phyloP scores from a whole-genome alignment of 768 basidiomycete species.

The Boletus patriciae region DNA sequence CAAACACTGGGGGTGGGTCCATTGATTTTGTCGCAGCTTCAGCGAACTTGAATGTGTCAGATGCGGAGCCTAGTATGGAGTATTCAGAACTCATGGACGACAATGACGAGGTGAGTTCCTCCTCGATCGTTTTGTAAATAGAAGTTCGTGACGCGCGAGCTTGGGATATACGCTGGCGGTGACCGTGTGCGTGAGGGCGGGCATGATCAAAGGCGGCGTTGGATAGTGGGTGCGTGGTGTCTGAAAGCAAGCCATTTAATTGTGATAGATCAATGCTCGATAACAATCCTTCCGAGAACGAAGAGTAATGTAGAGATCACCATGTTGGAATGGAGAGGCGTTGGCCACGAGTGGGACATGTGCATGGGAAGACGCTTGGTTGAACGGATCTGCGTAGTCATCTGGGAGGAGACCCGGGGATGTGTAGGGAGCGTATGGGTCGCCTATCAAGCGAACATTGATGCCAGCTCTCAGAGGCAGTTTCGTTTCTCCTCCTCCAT shows the following conservation, averaged over 20 bases:
- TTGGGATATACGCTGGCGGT: slow-evolving; percentile 68
- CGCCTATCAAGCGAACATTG: slow-evolving; percentile 52
- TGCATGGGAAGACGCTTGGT: slow-evolving; percentile 53
- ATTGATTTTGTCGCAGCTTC: slow-evolving; percentile 24
- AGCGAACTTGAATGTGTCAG: slow-evolving; percentile 28
- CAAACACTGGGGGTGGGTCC: slow-evolving; percentile 44
- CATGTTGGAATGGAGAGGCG: slow-evolving; percentile 80
- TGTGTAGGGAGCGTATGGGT: slow-evolving; percentile 79
- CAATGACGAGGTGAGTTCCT: slow-evolving; percentile 49
- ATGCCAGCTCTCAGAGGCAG: slow-evolving; percentile 72
- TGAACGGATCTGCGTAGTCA: slow-evolving; percentile 54
- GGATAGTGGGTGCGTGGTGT: slow-evolving; percentile 51
- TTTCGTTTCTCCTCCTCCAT: slow-evolving; percentile 85
- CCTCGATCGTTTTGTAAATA: slow-evolving; percentile 78
- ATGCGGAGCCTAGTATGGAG: slow-evolving; percentile 23
- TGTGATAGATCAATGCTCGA: slow-evolving; percentile 75
- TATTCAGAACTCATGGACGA: slow-evolving; percentile 30
- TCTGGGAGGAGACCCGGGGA: slow-evolving; percentile 47
- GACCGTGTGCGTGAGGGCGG: slow-evolving; percentile 53
- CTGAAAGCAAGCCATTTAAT: slow-evolving; percentile 56
- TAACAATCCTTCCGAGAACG: slow-evolving; percentile 67
- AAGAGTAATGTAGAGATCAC: slow-evolving; percentile 65
- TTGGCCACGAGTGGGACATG: slow-evolving; percentile 82
- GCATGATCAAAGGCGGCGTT: slow-evolving; percentile 41
- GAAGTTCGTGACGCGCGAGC: slow-evolving; percentile 63